A percentile compares a stretch with the other conserved stretches of the same genome.
phyloP scores from a whole-genome alignment of 192 early-diverging fungal species.

The Linnemannia exigua region DNA sequence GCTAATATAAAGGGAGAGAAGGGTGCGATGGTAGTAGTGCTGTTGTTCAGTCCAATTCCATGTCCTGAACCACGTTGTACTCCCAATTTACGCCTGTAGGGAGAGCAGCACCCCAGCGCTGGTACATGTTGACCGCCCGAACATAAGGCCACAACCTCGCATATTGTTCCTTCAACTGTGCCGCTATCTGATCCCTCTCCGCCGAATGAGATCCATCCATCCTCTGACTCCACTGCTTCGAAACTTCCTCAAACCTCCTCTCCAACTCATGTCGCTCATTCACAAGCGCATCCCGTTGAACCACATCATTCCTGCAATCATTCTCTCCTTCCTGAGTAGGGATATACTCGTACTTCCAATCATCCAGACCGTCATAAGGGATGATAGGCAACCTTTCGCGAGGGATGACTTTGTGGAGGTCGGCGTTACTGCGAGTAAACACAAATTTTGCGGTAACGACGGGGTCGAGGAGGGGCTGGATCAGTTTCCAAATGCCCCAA shows the following conservation, averaged over 20 bases:
- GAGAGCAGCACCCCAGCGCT: constrained; percentile 29
- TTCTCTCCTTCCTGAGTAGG: constrained; percentile 41
- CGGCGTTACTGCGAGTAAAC: constrained; percentile 75
- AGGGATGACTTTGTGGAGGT: constrained; percentile 76
- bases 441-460: constrained; percentile 90
- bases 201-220: constrained; percentile 35
- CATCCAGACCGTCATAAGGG: constrained; percentile 70
- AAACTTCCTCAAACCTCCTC: constrained; percentile 57
- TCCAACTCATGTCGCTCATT: constrained; percentile 37
- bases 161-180: constrained; percentile 55
- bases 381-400: constrained; percentile 71
- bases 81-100: constrained; percentile 15
- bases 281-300: constrained; percentile 27
- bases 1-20: too few relatives aligned
- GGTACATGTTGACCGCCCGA: constrained; percentile 41
- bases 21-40: too few relatives aligned
- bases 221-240: constrained; percentile 58
- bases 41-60: neutral
- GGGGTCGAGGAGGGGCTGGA: constrained; percentile 88
- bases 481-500: constrained; percentile 85
- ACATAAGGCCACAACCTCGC: constrained; percentile 57
- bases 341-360: constrained; percentile 69
- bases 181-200: constrained; percentile 45
- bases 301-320: constrained; percentile 60
- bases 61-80: constrained; percentile 5